phyloP scores from a whole-genome alignment of 352 stramenopile species.

The Elongisporangium prolatum region DNA sequence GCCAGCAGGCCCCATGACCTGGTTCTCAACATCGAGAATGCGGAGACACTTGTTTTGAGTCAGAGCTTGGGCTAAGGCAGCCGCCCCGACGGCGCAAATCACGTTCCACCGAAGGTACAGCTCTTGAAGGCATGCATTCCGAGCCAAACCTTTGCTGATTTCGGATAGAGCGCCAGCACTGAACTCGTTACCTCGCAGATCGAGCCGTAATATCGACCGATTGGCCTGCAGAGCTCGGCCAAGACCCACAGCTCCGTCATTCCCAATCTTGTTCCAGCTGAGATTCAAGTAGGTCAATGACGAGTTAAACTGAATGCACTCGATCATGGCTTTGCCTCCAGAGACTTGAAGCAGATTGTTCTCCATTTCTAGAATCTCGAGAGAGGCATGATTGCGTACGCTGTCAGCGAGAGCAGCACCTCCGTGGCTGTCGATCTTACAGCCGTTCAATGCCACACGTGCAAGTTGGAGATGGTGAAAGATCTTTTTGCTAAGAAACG shows the following conservation, averaged over 20 bases:
- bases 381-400: constrained; percentile 53
- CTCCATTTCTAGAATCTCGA: constrained; percentile 63
- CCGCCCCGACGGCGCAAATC: constrained; percentile 44
- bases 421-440: constrained; percentile 42
- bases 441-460: constrained; percentile 56
- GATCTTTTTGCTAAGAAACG: constrained; percentile 66
- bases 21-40: constrained; percentile 70
- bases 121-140: constrained; percentile 54
- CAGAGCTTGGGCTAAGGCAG: constrained; percentile 50
- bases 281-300: constrained; percentile 66
- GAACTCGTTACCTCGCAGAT: constrained; percentile 67
- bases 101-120: constrained; percentile 75
- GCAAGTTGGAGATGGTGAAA: constrained; percentile 63
- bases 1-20: constrained; percentile 54
- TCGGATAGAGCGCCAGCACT: constrained; percentile 40
- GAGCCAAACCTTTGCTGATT: constrained; percentile 41
- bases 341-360: constrained; percentile 49
- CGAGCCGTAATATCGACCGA: constrained; percentile 40
- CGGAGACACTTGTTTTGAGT: constrained; percentile 50
- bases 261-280: constrained; percentile 70
- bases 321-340: constrained; percentile 48
- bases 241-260: constrained; percentile 48
- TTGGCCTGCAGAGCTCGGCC: constrained; percentile 42
- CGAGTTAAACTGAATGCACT: constrained; percentile 53
- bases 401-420: constrained; percentile 54